phyloP scores from a whole-genome alignment of 371 early-diverging fungal species.

The Mucor indicus region DNA sequence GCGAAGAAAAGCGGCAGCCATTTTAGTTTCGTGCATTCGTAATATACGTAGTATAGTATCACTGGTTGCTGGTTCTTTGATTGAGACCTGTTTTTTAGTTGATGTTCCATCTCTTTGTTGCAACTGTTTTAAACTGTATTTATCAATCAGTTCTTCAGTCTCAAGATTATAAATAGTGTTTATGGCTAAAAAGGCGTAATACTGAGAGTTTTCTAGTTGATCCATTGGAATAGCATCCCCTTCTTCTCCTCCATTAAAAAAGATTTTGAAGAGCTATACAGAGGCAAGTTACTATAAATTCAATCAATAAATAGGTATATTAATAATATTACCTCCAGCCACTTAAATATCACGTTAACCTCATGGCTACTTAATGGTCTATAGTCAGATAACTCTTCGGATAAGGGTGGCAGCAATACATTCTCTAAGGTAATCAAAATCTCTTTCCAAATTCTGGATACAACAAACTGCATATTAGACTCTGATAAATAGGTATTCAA shows the following conservation, averaged over 20 bases:
- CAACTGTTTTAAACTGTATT: too few species aligned
- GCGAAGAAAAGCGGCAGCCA: too few species aligned
- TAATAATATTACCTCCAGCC: slow-evolving; percentile 53
- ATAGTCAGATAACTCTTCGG: slow-evolving; percentile 55
- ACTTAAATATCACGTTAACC: slow-evolving; percentile 72
- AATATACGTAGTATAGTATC: too few species aligned
- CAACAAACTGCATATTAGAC: slow-evolving; percentile 76
- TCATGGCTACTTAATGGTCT: slow-evolving; percentile 69
- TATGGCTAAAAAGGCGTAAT: slow-evolving; percentile 62
- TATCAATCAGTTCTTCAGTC: slow-evolving; percentile 59
- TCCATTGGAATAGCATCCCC: slow-evolving; percentile 77
- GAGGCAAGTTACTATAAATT: neutral
- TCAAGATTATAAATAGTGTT: slow-evolving; percentile 60
- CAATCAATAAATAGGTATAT: neutral
- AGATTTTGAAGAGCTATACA: slow-evolving; percentile 70
- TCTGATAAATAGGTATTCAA: slow-evolving; percentile 76
- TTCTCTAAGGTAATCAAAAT: slow-evolving; percentile 70
- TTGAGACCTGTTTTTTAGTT: too few species aligned
- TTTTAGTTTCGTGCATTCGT: too few species aligned
- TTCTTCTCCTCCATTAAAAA: slow-evolving; percentile 86
- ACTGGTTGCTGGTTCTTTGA: too few species aligned
- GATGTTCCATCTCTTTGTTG: too few species aligned
- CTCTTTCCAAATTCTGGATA: slow-evolving; percentile 85
- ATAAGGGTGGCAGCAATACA: slow-evolving; percentile 80
- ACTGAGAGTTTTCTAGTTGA: slow-evolving; percentile 73